Evolutionary conservation across 2,329 filamentous ascomycete genomes (phyloP).

Genomic region (Penicillium sp.): DNA sequence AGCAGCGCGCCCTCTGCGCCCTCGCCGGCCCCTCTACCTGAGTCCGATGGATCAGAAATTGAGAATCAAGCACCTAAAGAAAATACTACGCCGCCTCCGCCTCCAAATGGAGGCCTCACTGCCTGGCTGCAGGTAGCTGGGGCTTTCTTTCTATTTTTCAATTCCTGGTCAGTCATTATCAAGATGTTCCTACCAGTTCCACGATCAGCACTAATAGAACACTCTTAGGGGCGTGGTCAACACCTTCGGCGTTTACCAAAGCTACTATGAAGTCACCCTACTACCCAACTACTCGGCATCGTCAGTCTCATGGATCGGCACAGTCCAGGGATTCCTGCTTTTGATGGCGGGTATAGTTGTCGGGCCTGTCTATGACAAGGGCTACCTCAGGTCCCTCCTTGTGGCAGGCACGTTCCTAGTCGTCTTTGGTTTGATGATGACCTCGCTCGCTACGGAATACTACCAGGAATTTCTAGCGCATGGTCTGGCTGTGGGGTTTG

Average conservation of each 20-base stretch:
- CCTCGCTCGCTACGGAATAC: slow-evolving; percentile 50
- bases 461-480: slow-evolving; percentile 46
- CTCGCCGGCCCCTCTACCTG: no score
- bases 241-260: slow-evolving; percentile 50
- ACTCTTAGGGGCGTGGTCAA: slow-evolving; percentile 38
- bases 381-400: slow-evolving; percentile 48
- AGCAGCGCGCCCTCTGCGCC: not conserved
- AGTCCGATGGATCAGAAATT: not conserved
- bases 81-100: not conserved
- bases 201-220: not conserved
- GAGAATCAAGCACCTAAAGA: slow-evolving; percentile 4
- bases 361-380: slow-evolving; percentile 53
- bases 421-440: slow-evolving; percentile 54
- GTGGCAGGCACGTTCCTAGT: slow-evolving; percentile 46
- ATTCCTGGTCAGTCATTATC: slow-evolving; percentile 23
- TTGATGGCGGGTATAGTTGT: slow-evolving; percentile 46
- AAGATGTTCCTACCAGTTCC: not conserved
- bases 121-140: slow-evolving; percentile 27
- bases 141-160: slow-evolving; percentile 28
- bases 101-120: slow-evolving; percentile 23
- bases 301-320: slow-evolving; percentile 51
- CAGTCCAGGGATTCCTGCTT: slow-evolving; percentile 52
- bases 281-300: slow-evolving; percentile 26
- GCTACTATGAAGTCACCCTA: slow-evolving; percentile 44
- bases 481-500: slow-evolving; percentile 33